Evolutionary conservation across 202 grass and related monocot genomes (phyloP).

Genomic region (Carex sylvatica): DNA sequence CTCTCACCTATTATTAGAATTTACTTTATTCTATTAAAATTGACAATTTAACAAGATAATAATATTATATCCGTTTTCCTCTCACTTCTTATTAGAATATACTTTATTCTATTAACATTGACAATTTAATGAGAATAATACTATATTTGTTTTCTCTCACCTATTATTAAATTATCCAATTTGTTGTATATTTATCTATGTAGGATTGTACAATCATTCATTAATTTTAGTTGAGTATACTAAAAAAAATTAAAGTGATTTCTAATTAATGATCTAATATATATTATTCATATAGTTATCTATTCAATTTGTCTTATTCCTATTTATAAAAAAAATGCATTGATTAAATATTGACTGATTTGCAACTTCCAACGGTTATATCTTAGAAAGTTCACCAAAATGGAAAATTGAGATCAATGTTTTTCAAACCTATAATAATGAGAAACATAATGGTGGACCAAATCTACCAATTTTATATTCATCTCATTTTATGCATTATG

Average conservation of each 20-base stretch:
- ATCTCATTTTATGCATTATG: not conserved
- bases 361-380: too few species aligned
- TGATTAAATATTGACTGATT: too few species aligned
- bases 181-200: too few species aligned
- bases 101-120: too few species aligned
- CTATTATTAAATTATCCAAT: too few species aligned
- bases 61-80: too few species aligned
- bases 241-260: not conserved
- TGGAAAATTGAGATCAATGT: not conserved
- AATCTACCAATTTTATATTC: not conserved
- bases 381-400: not conserved
- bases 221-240: not conserved
- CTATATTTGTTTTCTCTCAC: too few species aligned
- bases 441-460: not conserved
- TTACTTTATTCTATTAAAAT: too few species aligned
- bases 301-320: not conserved
- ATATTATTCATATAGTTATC: not conserved
- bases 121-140: too few species aligned
- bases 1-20: not conserved
- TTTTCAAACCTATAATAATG: not conserved
- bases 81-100: too few species aligned
- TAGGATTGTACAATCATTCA: not conserved
- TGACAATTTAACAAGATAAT: too few species aligned
- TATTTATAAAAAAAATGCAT: too few species aligned
- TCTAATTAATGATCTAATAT: not conserved